phyloP scores from a whole-genome alignment of 2,329 filamentous ascomycete genomes.

The Talaromyces verruculosus region DNA sequence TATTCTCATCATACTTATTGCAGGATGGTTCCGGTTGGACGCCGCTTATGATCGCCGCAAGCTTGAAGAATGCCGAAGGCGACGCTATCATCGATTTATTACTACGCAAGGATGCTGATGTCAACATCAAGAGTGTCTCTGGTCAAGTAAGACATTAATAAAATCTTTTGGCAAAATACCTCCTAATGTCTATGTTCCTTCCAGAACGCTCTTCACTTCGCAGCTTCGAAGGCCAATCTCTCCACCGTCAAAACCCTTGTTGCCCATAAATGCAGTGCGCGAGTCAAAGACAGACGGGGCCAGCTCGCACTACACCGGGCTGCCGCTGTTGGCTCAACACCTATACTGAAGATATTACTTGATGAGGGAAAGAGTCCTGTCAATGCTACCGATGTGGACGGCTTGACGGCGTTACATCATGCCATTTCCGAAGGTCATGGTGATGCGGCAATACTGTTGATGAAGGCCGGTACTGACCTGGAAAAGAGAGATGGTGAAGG shows the following conservation, averaged over 20 bases:
- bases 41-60: slow-evolving; percentile 52
- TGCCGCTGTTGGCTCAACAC: slow-evolving; percentile 83
- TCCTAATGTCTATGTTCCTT: background rate
- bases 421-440: slow-evolving; percentile 61
- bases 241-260: slow-evolving; percentile 79
- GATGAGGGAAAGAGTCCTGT: slow-evolving; percentile 73
- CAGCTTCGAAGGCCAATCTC: slow-evolving; percentile 84
- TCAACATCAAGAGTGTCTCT: slow-evolving; percentile 43
- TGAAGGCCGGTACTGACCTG: slow-evolving; percentile 81
- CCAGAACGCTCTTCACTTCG: slow-evolving; percentile 86
- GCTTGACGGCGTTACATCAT: slow-evolving; percentile 88
- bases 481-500: slow-evolving; percentile 75
- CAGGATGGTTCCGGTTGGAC: slow-evolving; percentile 53
- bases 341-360: slow-evolving; percentile 78
- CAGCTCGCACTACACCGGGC: slow-evolving; percentile 90
- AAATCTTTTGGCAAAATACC: background rate
- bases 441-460: slow-evolving; percentile 76
- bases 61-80: slow-evolving; percentile 47
- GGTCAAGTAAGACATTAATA: slow-evolving; percentile 39
- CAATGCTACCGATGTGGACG: slow-evolving; percentile 77
- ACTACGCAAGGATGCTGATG: slow-evolving; percentile 49
- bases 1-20: background rate
- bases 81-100: slow-evolving; percentile 48
- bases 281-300: slow-evolving; percentile 80
- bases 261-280: slow-evolving; percentile 69